Conservation (phyloP, 768 basidiomycete species). For the Aureoboletus auriporus region DNA sequence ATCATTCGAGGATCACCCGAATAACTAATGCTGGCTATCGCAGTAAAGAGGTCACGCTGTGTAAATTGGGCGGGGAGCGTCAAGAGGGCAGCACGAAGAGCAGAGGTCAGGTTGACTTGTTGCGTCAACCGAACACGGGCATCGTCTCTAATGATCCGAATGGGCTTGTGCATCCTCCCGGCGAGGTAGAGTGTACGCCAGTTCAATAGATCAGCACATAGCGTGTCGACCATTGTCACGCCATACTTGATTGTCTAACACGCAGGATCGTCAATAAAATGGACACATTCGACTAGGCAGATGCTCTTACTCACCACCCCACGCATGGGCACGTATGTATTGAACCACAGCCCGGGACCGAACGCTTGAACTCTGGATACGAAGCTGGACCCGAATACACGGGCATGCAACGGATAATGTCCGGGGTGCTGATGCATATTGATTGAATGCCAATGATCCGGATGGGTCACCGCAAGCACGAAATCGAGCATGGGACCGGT, state of each 20-base stretch:
- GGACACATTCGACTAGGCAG: background rate
- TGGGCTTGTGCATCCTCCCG: slow-evolving; percentile 96
- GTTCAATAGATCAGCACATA: slow-evolving; percentile 86
- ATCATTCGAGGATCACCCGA: slow-evolving; percentile 91
- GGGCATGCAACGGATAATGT: slow-evolving; percentile 89
- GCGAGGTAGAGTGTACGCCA: slow-evolving; percentile 94
- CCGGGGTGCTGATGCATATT: slow-evolving; percentile 90
- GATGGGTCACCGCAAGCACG: slow-evolving; percentile 91
- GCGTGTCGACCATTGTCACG: slow-evolving; percentile 84
- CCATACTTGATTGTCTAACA: slow-evolving; percentile 92
- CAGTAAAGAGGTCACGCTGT: slow-evolving; percentile 78
- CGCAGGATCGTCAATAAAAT: background rate
- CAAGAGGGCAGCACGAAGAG: slow-evolving; percentile 85
- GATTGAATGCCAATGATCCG: slow-evolving; percentile 91
- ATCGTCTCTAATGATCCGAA: slow-evolving; percentile 89
- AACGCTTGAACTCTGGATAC: slow-evolving; percentile 75
- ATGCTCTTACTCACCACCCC: slow-evolving; percentile 63
- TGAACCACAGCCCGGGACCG: slow-evolving; percentile 93
- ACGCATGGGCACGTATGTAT: slow-evolving; percentile 79
- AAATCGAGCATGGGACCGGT: slow-evolving; percentile 88
- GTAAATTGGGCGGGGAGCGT: slow-evolving; percentile 80
- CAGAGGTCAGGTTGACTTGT: slow-evolving; percentile 90
- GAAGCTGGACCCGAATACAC: slow-evolving; percentile 77
- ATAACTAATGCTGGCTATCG: slow-evolving; percentile 85
- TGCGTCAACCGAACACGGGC: slow-evolving; percentile 88